Base-by-base conservation (phyloP, 2,329 filamentous ascomycete genomes). In the Leptographium radiaticola region DNA sequence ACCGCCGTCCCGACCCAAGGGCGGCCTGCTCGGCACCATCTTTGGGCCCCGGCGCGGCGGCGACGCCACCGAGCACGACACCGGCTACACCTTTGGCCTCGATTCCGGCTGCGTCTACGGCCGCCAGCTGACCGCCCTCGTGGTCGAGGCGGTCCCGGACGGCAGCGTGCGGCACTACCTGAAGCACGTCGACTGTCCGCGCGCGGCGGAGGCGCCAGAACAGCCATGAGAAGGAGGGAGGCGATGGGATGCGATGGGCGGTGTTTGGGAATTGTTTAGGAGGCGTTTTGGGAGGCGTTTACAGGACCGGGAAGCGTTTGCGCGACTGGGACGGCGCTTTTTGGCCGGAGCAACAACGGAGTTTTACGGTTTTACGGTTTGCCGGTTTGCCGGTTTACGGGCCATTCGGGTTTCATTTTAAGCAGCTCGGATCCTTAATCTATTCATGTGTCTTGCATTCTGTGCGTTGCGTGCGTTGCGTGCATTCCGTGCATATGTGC, bases 41-140 rank as follows among this genome's bases (percentile, higher is more conserved):
- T 36, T 45, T n/a, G 20, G 31, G 7, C 16, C 15, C 18, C 45
- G 51, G 38, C 8, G 15, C 39, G 52, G 49, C 48, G 9, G 40
- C 53, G 10, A 46, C 42, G 44, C 53, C 6, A 49, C 56, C 31
- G 33, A 56, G 13, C 56, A 52, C 38, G 58, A 62, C 47, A 60
- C 61, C 68, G 85, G 18, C 67, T 94, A 87, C 67, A 87, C 84
- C 5, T 87, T 89, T 63, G 93, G 93, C 0, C 72, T 97, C 48
- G 93, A 97, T 67, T 87, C 86, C 0, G 84, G 83, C 0, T 97
- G 93, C 65, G 81, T 88, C 4, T 79, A 78, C 58, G 90, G 89
- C 12, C 83, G 82, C 1, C 74, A 80, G 58, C 71, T 98, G 59
- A 88, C 86, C 1, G 90, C 87, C 1, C 67, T 95, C 55, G 74